Evolutionary conservation across 2,329 filamentous ascomycete genomes (phyloP).

Genomic region (Claviceps monticola): DNA sequence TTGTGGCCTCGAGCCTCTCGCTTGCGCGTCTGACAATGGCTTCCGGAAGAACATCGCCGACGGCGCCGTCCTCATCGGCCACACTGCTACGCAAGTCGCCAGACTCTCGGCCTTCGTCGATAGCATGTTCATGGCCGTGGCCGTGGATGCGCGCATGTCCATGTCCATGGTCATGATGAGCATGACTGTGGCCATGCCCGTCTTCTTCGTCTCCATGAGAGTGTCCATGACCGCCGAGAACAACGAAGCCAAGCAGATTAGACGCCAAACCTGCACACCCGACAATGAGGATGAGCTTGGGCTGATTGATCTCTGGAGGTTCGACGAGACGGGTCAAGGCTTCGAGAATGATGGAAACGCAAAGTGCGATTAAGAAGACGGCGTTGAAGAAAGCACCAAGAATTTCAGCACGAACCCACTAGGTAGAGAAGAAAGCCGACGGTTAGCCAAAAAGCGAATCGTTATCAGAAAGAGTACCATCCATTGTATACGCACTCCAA

Average conservation of each 20-base stretch:
- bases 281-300: conserved; percentile 77
- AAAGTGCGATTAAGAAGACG: conserved; percentile 92
- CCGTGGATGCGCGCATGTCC: conserved; percentile 25
- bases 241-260: conserved; percentile 76
- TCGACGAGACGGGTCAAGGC: conserved; percentile 86
- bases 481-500: conserved; percentile 51
- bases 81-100: conserved; percentile 24
- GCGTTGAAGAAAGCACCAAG: conserved; percentile 93
- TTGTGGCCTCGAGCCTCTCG: conserved; percentile 17
- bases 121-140: conserved; percentile 24
- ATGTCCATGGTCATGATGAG: conserved; percentile 29
- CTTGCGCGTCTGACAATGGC: conserved; percentile 39
- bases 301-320: conserved; percentile 74
- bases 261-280: conserved; percentile 75
- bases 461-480: neutral
- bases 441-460: conserved; percentile 10
- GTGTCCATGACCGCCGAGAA: conserved; percentile 90
- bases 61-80: conserved; percentile 43
- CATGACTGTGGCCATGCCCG: conserved; percentile 37
- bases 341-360: conserved; percentile 91
- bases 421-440: neutral
- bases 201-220: conserved; percentile 50
- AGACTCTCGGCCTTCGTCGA: conserved; percentile 37
- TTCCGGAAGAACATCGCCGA: conserved; percentile 50
- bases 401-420: conserved; percentile 97